These are phyloP conservation scores for Phlyctochytrium bullatum DNA, from an alignment of 192 early-diverging fungal species.

Conservation along the genomic window DNA sequence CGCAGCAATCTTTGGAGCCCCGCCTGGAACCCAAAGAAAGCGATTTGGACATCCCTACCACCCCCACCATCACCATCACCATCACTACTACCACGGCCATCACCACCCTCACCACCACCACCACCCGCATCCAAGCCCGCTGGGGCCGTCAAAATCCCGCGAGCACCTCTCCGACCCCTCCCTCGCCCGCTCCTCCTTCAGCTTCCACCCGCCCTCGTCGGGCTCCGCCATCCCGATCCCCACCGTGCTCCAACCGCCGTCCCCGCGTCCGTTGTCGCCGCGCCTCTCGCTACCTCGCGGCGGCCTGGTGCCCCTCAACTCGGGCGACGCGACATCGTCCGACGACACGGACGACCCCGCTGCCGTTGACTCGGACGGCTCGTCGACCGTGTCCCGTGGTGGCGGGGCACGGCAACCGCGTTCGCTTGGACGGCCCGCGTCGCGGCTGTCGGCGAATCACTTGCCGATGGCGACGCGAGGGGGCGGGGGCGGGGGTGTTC, in stretches of 20 bases:
- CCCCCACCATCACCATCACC: conserved; percentile 12
- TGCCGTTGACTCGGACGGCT: too few relatives aligned
- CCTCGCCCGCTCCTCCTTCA: neutral
- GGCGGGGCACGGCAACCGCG: too few relatives aligned
- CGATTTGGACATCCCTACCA: conserved; percentile 3
- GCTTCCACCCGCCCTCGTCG: neutral
- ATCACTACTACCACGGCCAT: conserved; percentile 7
- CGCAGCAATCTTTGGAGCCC: too few relatives aligned
- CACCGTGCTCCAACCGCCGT: neutral
- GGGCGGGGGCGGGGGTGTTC: too few relatives aligned
- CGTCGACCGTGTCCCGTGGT: too few relatives aligned
- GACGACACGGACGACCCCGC: too few relatives aligned
- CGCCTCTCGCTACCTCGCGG: neutral
- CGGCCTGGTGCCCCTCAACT: too few relatives aligned
- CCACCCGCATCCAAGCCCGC: neutral
- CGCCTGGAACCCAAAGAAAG: too few relatives aligned
- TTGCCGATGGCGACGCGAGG: too few relatives aligned
- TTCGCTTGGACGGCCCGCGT: too few relatives aligned
- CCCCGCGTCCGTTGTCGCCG: neutral
- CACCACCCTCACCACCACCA: neutral
- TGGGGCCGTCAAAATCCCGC: neutral
- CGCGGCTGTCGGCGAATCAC: too few relatives aligned
- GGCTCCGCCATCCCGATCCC: neutral
- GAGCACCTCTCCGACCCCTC: neutral
- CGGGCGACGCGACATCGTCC: too few relatives aligned